Evolutionary conservation across 2,329 filamentous ascomycete species (phyloP).

Genomic region (Capronia coronata): DNA sequence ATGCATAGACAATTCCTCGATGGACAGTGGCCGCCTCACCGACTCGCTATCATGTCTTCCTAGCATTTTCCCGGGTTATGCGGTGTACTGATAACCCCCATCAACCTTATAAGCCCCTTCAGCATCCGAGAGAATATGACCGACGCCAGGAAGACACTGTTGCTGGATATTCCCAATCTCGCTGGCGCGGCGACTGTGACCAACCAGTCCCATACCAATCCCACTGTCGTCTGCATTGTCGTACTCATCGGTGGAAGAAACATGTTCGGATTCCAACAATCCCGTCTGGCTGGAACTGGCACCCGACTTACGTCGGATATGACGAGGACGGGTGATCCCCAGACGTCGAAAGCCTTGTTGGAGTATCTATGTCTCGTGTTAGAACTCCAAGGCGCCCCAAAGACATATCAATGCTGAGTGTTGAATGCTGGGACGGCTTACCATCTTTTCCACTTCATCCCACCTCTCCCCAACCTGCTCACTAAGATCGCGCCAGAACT

Average conservation of each 20-base stretch:
- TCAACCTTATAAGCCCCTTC: not conserved
- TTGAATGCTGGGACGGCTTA: conserved; percentile 41
- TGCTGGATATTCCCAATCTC: conserved; percentile 10
- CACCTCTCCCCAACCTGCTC: conserved; percentile 52
- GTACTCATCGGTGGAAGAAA: conserved; percentile 8
- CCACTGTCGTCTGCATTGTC: conserved; percentile 29
- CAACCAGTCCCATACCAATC: conserved; percentile 16
- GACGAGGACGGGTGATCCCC: conserved; percentile 13
- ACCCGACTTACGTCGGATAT: conserved; percentile 18
- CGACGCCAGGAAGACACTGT: conserved; percentile 17
- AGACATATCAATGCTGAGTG: not conserved
- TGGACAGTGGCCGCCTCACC: not conserved
- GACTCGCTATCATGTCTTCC: not conserved
- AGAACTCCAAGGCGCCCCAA: not conserved
- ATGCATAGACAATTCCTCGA: not conserved
- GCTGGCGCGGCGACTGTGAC: conserved; percentile 22
- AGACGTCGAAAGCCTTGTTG: conserved; percentile 64
- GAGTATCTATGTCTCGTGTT: conserved; percentile 38
- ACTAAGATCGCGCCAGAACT: conserved; percentile 74
- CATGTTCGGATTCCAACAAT: conserved; percentile 12
- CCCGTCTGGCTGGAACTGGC: conserved; percentile 20
- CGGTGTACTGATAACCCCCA: conserved; percentile 11
- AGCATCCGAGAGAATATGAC: conserved; percentile 14
- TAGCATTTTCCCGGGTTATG: conserved; percentile 1
- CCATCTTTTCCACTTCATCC: conserved; percentile 73